phyloP scores from a whole-genome alignment of 768 basidiomycete genomes.

The Tylopilus sp. region DNA sequence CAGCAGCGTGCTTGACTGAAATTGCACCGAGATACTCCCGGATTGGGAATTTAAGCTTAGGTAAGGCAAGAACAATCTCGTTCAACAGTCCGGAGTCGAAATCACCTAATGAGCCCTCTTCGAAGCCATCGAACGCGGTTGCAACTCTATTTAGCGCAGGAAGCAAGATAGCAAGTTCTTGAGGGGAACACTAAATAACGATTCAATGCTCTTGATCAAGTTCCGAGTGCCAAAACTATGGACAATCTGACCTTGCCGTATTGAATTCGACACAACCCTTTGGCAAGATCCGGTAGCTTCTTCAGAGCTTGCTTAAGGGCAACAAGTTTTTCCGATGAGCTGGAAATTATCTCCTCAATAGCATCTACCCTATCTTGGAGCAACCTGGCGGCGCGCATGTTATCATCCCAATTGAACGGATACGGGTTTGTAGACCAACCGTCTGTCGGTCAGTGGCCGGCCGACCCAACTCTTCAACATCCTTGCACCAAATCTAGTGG shows the following conservation, averaged over 20 bases:
- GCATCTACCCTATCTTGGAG: constrained; percentile 79
- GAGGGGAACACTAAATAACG: constrained; percentile 65
- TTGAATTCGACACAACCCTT: constrained; percentile 83
- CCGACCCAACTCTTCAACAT: constrained; percentile 85
- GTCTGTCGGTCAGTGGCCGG: constrained; percentile 71
- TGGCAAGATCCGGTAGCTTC: constrained; percentile 82
- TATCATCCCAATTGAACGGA: neutral
- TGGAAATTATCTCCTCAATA: constrained; percentile 74
- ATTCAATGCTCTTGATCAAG: neutral
- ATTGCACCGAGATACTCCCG: constrained; percentile 53
- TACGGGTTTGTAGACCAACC: constrained; percentile 38
- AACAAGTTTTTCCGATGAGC: constrained; percentile 57
- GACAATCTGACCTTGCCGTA: constrained; percentile 73
- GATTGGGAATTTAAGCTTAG: constrained; percentile 56
- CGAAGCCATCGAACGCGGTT: constrained; percentile 51
- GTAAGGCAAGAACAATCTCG: constrained; percentile 64
- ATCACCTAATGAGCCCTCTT: constrained; percentile 42
- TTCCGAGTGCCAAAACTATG: neutral
- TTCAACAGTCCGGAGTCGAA: constrained; percentile 69
- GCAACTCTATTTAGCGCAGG: constrained; percentile 73
- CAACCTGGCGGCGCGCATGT: constrained; percentile 41
- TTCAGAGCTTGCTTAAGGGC: constrained; percentile 67
- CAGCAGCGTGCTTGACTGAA: constrained; percentile 56
- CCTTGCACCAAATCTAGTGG: constrained; percentile 85
- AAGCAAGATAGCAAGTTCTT: constrained; percentile 75